phyloP scores from a whole-genome alignment of 1,284 basidiomycete species.

The Lignosus rhinocerotis region DNA sequence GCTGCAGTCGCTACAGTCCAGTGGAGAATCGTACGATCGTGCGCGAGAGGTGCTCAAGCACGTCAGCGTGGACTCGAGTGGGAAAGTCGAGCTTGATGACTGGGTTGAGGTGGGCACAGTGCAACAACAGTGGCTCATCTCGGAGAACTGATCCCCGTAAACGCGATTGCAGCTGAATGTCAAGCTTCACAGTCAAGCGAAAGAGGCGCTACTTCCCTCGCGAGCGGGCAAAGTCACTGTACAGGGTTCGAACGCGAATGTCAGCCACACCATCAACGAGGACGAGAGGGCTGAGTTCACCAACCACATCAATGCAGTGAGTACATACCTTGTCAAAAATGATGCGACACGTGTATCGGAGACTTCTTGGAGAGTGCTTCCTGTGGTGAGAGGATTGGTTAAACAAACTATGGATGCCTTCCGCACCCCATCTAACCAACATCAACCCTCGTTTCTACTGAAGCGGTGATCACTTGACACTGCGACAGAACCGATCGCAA shows the following conservation, averaged over 20 bases:
- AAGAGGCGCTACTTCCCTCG: constrained; percentile 59
- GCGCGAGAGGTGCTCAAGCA: constrained; percentile 92
- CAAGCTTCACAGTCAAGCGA: constrained; percentile 68
- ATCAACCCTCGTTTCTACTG: no score
- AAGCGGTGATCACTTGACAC: no score
- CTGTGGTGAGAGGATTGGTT: background rate
- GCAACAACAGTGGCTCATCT: background rate
- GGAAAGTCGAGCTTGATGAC: constrained; percentile 96
- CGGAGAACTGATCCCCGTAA: background rate
- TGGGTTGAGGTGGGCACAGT: constrained; percentile 83
- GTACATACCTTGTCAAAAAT: constrained; percentile 24
- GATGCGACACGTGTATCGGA: no score
- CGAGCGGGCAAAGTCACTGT: constrained; percentile 93
- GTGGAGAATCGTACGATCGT: constrained; percentile 89
- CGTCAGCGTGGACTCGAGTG: constrained; percentile 92
- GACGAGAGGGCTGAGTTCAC: constrained; percentile 97
- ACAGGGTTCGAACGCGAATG: constrained; percentile 93
- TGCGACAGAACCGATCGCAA: no score
- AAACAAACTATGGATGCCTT: background rate
- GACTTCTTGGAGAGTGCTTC: background rate
- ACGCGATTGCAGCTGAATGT: constrained; percentile 67
- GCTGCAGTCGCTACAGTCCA: constrained; percentile 73
- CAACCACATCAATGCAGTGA: constrained; percentile 92
- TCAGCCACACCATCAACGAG: constrained; percentile 98
- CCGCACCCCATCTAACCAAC: no score